Evolutionary conservation across 352 stramenopile species (phyloP).

Genomic region (Blastocystis hominis): DNA sequence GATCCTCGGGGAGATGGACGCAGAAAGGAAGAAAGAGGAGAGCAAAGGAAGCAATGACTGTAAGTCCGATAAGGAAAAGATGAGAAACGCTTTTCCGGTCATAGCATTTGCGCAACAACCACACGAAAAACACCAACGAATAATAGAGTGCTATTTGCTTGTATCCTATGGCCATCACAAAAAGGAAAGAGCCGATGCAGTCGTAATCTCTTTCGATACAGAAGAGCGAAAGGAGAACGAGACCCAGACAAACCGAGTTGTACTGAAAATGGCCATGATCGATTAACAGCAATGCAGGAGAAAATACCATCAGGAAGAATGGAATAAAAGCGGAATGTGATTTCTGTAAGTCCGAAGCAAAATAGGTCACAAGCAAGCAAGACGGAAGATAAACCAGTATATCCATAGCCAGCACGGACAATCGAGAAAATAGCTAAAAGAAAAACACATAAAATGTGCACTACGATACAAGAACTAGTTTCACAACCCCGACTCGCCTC

Average conservation of each 20-base stretch:
- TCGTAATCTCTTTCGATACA: slow-evolving; percentile 71
- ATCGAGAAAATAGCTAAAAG: slow-evolving; percentile 71
- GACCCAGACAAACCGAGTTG: slow-evolving; percentile 90
- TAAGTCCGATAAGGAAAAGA: slow-evolving; percentile 69
- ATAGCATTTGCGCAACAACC: slow-evolving; percentile 71
- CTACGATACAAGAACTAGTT: slow-evolving; percentile 62
- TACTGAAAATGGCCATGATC: slow-evolving; percentile 99
- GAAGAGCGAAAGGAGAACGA: slow-evolving; percentile 62
- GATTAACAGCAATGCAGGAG: slow-evolving; percentile 82
- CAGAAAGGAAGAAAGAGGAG: slow-evolving; percentile 81
- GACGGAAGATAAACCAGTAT: slow-evolving; percentile 76
- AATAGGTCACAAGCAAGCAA: background rate
- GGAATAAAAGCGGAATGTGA: background rate
- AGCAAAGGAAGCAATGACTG: slow-evolving; percentile 77
- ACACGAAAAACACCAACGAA: slow-evolving; percentile 80
- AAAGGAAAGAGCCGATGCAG: slow-evolving; percentile 70
- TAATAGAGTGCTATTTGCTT: slow-evolving; percentile 99
- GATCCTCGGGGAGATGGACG: slow-evolving; percentile 61
- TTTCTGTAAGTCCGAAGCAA: background rate
- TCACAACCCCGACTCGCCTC: slow-evolving; percentile 73
- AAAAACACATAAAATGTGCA: background rate
- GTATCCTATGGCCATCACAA: slow-evolving; percentile 66
- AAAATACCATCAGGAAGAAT: slow-evolving; percentile 69
- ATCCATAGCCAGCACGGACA: slow-evolving; percentile 82
- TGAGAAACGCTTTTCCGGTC: slow-evolving; percentile 62